Conservation (phyloP, 164 flowering plant species). For the Liriodendron chinense region DNA sequence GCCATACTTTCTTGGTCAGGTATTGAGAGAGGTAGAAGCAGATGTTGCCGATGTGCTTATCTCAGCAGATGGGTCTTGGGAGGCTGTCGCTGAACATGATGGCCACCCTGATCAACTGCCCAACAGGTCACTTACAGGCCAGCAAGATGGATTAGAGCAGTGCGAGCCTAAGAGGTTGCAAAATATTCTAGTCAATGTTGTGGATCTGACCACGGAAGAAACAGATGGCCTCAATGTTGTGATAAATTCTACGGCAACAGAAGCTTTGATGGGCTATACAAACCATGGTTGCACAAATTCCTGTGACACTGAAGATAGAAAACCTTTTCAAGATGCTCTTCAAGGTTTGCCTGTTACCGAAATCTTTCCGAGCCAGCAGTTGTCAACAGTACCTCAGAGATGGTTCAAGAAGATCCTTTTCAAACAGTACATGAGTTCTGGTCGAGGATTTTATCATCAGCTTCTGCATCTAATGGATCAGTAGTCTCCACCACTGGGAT, state of each 20-base stretch:
- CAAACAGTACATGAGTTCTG: constrained; percentile 30
- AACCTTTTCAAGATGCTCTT: constrained; percentile 36
- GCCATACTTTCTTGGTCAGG: constrained; percentile 30
- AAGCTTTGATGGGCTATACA: not conserved
- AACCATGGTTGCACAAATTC: constrained; percentile 1
- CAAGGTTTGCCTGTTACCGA: constrained; percentile 6
- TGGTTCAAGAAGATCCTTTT: constrained; percentile 22
- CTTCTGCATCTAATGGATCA: constrained; percentile 13
- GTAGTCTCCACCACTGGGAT: not conserved
- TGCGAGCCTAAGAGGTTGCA: not conserved
- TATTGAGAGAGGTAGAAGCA: constrained; percentile 60
- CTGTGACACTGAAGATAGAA: constrained; percentile 44
- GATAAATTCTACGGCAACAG: constrained; percentile 7
- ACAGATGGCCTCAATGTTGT: constrained; percentile 30
- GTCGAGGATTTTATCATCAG: constrained; percentile 26
- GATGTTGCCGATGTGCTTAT: constrained; percentile 57
- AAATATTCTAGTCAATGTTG: constrained; percentile 19
- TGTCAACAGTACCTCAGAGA: constrained; percentile 19
- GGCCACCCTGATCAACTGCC: constrained; percentile 21
- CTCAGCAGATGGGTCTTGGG: constrained; percentile 80
- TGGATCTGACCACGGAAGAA: constrained; percentile 51
- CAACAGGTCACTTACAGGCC: constrained; percentile 9
- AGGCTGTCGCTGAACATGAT: constrained; percentile 34
- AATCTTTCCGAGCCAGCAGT: constrained; percentile 9
- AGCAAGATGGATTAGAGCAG: constrained; percentile 28